These are phyloP conservation scores for Populus ilicifolia DNA, from an alignment of 345 rosid species.

Conservation along the genomic window DNA sequence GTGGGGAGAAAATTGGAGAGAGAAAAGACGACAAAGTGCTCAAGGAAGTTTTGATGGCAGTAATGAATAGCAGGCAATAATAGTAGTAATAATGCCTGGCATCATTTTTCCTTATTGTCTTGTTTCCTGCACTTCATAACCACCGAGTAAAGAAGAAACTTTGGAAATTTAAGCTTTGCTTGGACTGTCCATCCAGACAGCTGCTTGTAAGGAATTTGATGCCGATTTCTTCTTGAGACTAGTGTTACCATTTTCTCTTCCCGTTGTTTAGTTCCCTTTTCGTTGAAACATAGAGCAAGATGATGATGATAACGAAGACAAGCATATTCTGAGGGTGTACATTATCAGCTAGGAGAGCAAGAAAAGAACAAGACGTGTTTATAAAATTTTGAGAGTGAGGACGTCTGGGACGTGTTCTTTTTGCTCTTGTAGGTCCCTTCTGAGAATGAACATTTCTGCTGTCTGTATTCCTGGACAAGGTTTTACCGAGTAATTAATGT, in stretches of 20 bases:
- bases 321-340: constrained; percentile 25
- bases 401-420: constrained; percentile 21
- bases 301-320: constrained; percentile 5
- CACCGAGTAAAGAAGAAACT: constrained; percentile 5
- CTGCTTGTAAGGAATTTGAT: constrained; percentile 8
- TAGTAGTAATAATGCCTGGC: background rate
- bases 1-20: constrained; percentile 98
- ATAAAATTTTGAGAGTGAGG: constrained; percentile 28
- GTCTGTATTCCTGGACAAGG: constrained; percentile 17
- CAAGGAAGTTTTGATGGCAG: constrained; percentile 55
- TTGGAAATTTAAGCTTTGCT: constrained; percentile 5
- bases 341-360: constrained; percentile 29
- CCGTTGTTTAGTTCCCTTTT: background rate
- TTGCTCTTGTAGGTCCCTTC: constrained; percentile 16
- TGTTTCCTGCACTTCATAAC: constrained; percentile 1
- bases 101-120: background rate
- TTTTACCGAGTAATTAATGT: constrained; percentile 9
- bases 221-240: background rate
- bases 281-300: constrained; percentile 18
- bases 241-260: background rate
- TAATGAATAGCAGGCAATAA: constrained; percentile 18
- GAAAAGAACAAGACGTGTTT: constrained; percentile 24
- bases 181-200: background rate
- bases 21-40: constrained; percentile 70
- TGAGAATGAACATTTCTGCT: constrained; percentile 10